Base-by-base conservation (phyloP, 768 basidiomycete species). In the Mycena galericulata region DNA sequence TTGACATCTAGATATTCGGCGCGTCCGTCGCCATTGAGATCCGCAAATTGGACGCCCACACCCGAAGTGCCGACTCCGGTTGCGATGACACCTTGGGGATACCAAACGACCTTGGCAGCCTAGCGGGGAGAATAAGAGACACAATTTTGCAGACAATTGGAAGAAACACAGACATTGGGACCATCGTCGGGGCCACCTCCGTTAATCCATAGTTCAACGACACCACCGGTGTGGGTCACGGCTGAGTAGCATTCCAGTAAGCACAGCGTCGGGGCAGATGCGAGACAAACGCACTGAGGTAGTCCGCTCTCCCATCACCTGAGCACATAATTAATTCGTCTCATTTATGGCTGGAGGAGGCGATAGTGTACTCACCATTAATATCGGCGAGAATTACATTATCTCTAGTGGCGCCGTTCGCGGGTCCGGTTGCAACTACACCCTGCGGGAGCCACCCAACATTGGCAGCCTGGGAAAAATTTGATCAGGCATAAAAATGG, bases 241-340 rank as follows among this genome's bases (percentile, higher is more conserved):
- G 61, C 61, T 62, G 40, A 12, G 34, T 15, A 51, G 17, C 3
- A 51, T 7, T n/a, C n/a, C n/a, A n/a, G 34, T 38, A 49, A 38
- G 20, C 18, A 50, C 11, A 26, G 34, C n/a, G n/a, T n/a, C n/a
- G 8, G 18, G 26, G 24, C 5, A 24, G 10, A 17, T 30, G 15
- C 11, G 46, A 56, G 24, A 56, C 11, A 18, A 17, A 53, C 62
- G 18, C 50, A 62, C 51, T 62, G 1, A 62, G 40, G n/a, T 62
- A 62, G 30, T 62, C 62, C 18, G 62, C 62, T 45, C 62, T 30
- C 0, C 62, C 62, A 26, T 62, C 62, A 20, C 62, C 59, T 61
- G 14, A 18, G 20, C 9, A 12, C 11, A 26, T n/a, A 34, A 40
- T 40, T 29, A 40, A 24, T n/a, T n/a, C n/a, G n/a, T 18, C 2